phyloP scores from a whole-genome alignment of 495 filamentous ascomycete species.

The Rostrohypoxylon terebratum region DNA sequence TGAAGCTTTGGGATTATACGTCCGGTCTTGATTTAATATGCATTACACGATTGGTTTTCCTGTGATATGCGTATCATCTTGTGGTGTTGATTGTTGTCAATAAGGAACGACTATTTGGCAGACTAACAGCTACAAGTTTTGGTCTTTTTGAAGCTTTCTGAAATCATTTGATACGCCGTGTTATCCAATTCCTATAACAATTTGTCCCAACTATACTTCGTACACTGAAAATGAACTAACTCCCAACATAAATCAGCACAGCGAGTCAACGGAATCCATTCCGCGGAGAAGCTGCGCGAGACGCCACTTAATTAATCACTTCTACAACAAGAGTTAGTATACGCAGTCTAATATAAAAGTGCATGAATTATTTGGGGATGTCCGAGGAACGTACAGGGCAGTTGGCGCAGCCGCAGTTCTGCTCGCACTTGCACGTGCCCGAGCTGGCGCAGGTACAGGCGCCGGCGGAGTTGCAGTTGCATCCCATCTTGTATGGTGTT shows the following conservation, averaged over 20 bases:
- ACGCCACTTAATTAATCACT: conserved; percentile 30
- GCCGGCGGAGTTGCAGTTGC: conserved; percentile 46
- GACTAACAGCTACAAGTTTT: neutral
- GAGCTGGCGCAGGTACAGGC: conserved; percentile 44
- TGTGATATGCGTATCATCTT: no score
- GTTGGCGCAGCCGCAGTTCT: conserved; percentile 48
- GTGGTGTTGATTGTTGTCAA: neutral
- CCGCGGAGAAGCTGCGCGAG: neutral
- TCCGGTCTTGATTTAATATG: neutral
- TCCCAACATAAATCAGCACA: neutral
- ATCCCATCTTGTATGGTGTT: conserved; percentile 36
- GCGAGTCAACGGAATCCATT: neutral
- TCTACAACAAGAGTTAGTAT: conserved; percentile 11
- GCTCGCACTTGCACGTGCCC: conserved; percentile 45
- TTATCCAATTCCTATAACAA: neutral
- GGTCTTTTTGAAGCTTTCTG: neutral
- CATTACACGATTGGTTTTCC: neutral
- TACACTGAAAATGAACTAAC: neutral
- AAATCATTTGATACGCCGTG: neutral
- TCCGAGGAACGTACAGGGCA: conserved; percentile 44
- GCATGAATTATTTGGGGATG: neutral
- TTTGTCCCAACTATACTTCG: no score
- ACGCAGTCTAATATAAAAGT: neutral
- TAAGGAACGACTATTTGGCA: conserved; percentile 15
- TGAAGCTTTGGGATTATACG: no score